These are phyloP conservation scores for Cystofilobasidium capitatum DNA, from an alignment of 768 basidiomycete species.

Conservation along the genomic window DNA sequence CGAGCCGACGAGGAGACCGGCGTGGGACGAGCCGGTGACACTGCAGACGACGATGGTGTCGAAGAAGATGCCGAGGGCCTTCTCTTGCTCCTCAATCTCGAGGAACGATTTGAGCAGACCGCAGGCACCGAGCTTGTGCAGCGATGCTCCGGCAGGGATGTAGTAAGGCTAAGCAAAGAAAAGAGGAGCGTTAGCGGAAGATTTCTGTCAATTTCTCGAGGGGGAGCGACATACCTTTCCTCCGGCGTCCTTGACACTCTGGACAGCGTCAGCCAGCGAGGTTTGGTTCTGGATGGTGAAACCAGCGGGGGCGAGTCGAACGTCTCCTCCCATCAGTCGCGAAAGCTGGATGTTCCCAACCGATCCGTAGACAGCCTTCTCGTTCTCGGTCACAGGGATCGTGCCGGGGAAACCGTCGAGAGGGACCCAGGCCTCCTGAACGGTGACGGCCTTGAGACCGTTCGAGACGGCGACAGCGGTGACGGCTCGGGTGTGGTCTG, in stretches of 20 bases:
- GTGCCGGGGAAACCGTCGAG: slow-evolving; percentile 27
- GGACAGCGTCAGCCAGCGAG: slow-evolving; percentile 31
- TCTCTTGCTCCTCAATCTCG: slow-evolving; percentile 32
- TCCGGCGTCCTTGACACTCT: slow-evolving; percentile 30
- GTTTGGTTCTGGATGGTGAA: slow-evolving; percentile 33
- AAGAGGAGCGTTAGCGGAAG: background rate
- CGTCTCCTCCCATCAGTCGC: slow-evolving; percentile 33
- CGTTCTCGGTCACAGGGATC: slow-evolving; percentile 7
- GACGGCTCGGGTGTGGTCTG: slow-evolving; percentile 32
- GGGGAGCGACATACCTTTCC: slow-evolving; percentile 28
- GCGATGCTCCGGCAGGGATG: slow-evolving; percentile 33
- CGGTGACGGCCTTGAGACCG: slow-evolving; percentile 32
- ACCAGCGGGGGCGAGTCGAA: slow-evolving; percentile 30
- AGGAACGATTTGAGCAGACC: slow-evolving; percentile 30
- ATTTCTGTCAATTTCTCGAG: background rate
- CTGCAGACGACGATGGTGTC: slow-evolving; percentile 32
- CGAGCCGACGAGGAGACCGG: slow-evolving; percentile 30
- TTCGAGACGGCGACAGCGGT: slow-evolving; percentile 31
- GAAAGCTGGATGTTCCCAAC: slow-evolving; percentile 25
- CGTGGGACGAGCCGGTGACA: slow-evolving; percentile 33
- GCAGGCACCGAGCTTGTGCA: slow-evolving; percentile 31
- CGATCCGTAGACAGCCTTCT: slow-evolving; percentile 12
- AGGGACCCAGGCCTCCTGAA: slow-evolving; percentile 33
- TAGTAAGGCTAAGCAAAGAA: slow-evolving; percentile 13
- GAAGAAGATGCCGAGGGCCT: slow-evolving; percentile 30